A percentile compares a stretch with the other conserved stretches of the same genome.
phyloP scores from a whole-genome alignment of 2,329 filamentous ascomycete species.

The Cladophialophora chaetospira region DNA sequence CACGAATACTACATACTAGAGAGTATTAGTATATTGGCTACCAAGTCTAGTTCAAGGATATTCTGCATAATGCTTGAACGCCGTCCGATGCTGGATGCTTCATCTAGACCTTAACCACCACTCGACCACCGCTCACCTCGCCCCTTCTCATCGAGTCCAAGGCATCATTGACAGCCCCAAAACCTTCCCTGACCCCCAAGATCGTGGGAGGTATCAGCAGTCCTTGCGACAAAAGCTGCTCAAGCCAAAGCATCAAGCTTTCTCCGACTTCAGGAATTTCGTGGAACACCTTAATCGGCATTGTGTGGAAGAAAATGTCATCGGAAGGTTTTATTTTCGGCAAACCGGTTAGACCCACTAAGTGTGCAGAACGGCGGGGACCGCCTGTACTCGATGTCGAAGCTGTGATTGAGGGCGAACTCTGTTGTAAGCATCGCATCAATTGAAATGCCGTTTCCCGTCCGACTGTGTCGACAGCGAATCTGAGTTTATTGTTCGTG shows the following conservation, averaged over 20 bases:
- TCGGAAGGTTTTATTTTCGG: conserved; percentile 56
- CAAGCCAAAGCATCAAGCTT: conserved; percentile 66
- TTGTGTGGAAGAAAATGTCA: conserved; percentile 56
- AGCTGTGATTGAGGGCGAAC: conserved; percentile 6
- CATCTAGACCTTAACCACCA: conserved; percentile 57
- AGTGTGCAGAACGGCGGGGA: conserved; percentile 53
- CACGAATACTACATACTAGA: too few relatives aligned
- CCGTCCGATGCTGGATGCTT: too few relatives aligned
- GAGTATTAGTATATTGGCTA: background rate
- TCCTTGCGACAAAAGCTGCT: conserved; percentile 59
- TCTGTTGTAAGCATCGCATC: conserved; percentile 51
- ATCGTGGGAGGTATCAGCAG: conserved; percentile 67
- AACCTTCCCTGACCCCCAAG: conserved; percentile 59
- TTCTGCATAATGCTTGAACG: too few relatives aligned
- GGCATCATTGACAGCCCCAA: conserved; percentile 67
- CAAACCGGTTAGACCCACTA: conserved; percentile 68
- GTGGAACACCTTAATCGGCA: conserved; percentile 77
- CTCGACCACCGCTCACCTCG: conserved; percentile 66
- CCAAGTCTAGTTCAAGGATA: background rate
- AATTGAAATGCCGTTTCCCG: conserved; percentile 64
- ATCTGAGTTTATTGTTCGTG: conserved; percentile 59
- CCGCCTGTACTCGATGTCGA: background rate
- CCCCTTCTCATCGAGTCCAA: conserved; percentile 67
- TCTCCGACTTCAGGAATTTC: conserved; percentile 65
- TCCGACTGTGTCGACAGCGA: conserved; percentile 69